A percentile compares a stretch with the other conserved stretches of the same genome.
Conservation (phyloP, 805 yeast genomes). For the Ogataea sp. region DNA sequence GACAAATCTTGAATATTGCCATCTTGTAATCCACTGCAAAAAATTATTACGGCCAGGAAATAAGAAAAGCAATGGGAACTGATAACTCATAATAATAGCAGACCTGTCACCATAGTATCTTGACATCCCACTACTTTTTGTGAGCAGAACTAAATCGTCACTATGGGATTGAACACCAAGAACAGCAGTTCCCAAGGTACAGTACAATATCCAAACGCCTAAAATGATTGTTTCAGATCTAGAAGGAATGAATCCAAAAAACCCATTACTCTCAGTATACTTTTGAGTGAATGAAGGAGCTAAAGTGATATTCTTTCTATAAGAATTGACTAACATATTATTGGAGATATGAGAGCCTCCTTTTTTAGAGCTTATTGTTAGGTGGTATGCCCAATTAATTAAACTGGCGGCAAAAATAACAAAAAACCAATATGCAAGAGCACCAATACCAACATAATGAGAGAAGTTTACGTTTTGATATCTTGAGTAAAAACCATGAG, state of each 20-base stretch:
- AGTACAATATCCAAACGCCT: constrained; percentile 26
- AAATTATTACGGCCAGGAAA: constrained; percentile 61
- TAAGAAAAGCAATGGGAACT: constrained; percentile 42
- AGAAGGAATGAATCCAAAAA: constrained; percentile 36
- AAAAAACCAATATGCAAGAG: constrained; percentile 41
- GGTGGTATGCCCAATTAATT: constrained; percentile 30
- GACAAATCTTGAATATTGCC: constrained; percentile 48
- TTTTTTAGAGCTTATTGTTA: constrained; percentile 30
- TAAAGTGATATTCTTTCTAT: constrained; percentile 17
- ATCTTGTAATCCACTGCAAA: constrained; percentile 50
- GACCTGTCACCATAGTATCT: constrained; percentile 42
- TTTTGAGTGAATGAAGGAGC: constrained; percentile 15
- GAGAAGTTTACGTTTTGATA: constrained; percentile 31
- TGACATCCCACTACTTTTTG: constrained; percentile 13
- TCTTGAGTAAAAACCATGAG: constrained; percentile 19
- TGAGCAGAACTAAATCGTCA: constrained; percentile 15
- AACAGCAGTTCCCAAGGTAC: constrained; percentile 11
- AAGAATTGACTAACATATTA: constrained; percentile 18
- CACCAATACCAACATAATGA: constrained; percentile 36
- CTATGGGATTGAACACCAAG: constrained; percentile 14
- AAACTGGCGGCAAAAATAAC: constrained; percentile 34
- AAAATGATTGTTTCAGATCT: constrained; percentile 42
- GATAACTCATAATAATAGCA: constrained; percentile 40
- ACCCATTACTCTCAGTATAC: constrained; percentile 12
- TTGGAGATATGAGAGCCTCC: constrained; percentile 10